These are phyloP conservation scores for Aphanomyces cochlioides DNA, from an alignment of 352 stramenopile species.

Conservation along the genomic window DNA sequence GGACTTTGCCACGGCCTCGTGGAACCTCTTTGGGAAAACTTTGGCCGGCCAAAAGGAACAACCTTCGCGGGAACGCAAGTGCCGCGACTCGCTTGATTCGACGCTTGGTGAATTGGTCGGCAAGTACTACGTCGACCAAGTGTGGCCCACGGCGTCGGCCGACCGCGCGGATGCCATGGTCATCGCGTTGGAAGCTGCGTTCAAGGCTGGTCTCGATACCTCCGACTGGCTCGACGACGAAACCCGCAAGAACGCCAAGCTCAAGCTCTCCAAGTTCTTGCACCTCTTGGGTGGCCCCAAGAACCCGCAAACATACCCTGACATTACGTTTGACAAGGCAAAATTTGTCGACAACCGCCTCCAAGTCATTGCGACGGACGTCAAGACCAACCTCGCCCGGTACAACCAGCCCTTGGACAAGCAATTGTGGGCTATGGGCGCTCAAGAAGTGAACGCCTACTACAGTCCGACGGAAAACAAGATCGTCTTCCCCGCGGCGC, in stretches of 20 bases:
- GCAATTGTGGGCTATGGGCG: slow-evolving; percentile 86
- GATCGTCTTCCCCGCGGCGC: slow-evolving; percentile 92
- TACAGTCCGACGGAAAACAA: slow-evolving; percentile 66
- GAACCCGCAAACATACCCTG: too few species aligned
- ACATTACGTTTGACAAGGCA: too few species aligned
- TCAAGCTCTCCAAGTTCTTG: slow-evolving; percentile 85
- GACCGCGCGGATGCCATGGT: slow-evolving; percentile 16
- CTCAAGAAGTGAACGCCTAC: slow-evolving; percentile 88
- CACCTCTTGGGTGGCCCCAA: slow-evolving; percentile 45
- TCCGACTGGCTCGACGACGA: slow-evolving; percentile 87
- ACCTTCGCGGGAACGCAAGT: neutral
- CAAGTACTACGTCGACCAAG: slow-evolving; percentile 19
- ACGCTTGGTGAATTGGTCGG: slow-evolving; percentile 18
- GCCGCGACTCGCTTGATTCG: neutral
- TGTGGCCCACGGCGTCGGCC: neutral
- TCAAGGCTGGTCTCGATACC: slow-evolving; percentile 74
- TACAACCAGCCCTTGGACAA: slow-evolving; percentile 52
- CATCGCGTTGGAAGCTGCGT: slow-evolving; percentile 43
- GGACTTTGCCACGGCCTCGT: slow-evolving; percentile 6
- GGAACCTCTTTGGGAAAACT: slow-evolving; percentile 23
- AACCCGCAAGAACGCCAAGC: slow-evolving; percentile 59
- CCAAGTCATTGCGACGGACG: slow-evolving; percentile 40
- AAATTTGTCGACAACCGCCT: slow-evolving; percentile 55
- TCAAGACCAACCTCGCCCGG: slow-evolving; percentile 33
- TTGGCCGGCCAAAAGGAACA: slow-evolving; percentile 19